Conservation (phyloP, 2,329 filamentous ascomycete genomes). For the Talaromyces sp. region DNA sequence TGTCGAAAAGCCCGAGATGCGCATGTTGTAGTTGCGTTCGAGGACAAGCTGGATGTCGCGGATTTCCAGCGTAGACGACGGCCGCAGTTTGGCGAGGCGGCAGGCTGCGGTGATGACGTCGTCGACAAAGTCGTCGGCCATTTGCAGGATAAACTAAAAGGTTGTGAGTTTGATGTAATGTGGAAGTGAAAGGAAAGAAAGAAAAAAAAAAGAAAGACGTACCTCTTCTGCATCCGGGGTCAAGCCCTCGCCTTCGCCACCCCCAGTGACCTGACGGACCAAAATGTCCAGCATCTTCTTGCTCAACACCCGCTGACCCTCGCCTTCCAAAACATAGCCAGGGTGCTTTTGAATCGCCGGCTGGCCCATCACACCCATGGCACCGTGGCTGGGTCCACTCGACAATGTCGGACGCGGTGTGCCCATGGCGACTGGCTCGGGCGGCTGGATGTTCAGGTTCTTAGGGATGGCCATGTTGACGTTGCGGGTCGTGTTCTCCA, state of each 20-base stretch:
- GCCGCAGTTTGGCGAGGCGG: conserved; percentile 86
- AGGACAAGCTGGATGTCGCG: conserved; percentile 78
- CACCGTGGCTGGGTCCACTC: conserved; percentile 66
- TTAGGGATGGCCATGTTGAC: conserved; percentile 80
- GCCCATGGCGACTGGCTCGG: conserved; percentile 68
- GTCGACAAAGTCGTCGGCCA: conserved; percentile 94
- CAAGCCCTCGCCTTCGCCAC: conserved; percentile 68
- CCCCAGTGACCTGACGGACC: conserved; percentile 86
- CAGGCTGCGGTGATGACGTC: conserved; percentile 82
- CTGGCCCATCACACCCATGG: conserved; percentile 79
- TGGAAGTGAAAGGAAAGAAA: background rate
- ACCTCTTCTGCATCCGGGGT: conserved; percentile 96
- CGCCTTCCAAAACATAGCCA: conserved; percentile 80
- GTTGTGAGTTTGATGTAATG: background rate
- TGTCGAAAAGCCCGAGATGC: conserved; percentile 87
- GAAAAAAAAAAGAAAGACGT: conserved; percentile 26
- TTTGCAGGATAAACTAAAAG: conserved; percentile 69
- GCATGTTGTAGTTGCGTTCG: conserved; percentile 82
- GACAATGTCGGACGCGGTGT: conserved; percentile 74
- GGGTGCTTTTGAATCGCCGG: conserved; percentile 78
- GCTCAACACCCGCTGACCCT: conserved; percentile 87
- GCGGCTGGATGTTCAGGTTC: conserved; percentile 65
- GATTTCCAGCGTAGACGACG: conserved; percentile 83
- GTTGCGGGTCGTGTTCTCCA: conserved; percentile 38
- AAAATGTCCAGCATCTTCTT: conserved; percentile 97